Evolutionary conservation across 2,329 filamentous ascomycete species (phyloP).

Genomic region (Penicillium expansum): DNA sequence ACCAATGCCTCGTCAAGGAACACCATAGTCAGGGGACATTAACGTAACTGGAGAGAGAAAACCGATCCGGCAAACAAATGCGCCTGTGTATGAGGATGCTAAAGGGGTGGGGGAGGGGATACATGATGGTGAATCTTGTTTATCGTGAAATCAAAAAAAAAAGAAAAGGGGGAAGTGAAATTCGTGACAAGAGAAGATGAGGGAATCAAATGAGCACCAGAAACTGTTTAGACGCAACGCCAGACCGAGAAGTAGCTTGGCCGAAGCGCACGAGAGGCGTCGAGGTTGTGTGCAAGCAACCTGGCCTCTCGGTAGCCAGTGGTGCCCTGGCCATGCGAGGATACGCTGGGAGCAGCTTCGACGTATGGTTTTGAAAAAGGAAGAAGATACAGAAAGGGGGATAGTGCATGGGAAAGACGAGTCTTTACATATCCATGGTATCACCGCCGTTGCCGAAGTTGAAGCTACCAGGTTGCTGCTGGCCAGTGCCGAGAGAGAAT

Average conservation of each 20-base stretch:
- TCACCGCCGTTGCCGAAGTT: slow-evolving; percentile 80
- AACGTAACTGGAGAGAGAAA: slow-evolving; percentile 24
- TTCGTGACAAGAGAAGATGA: slow-evolving; percentile 18
- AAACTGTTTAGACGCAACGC: not conserved
- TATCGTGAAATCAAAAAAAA: slow-evolving; percentile 40
- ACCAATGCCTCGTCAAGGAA: slow-evolving; percentile 15
- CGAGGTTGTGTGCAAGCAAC: not conserved
- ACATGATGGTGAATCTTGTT: slow-evolving; percentile 51
- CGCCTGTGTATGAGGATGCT: slow-evolving; percentile 45
- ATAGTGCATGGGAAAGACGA: not conserved
- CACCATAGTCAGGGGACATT: slow-evolving; percentile 20
- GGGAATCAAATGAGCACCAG: slow-evolving; percentile 11
- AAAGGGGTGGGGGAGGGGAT: slow-evolving; percentile 34
- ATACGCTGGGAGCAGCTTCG: slow-evolving; percentile 3
- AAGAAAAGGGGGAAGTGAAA: slow-evolving; percentile 13
- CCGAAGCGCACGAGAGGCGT: not conserved
- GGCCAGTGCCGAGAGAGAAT: slow-evolving; percentile 66
- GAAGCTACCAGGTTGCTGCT: slow-evolving; percentile 74
- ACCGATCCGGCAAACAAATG: slow-evolving; percentile 35
- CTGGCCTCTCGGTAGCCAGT: not conserved
- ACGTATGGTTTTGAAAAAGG: not conserved
- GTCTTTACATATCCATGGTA: slow-evolving; percentile 69
- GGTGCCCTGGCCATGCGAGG: not conserved
- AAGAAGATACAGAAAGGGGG: not conserved
- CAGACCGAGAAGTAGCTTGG: not conserved